phyloP scores from a whole-genome alignment of 352 stramenopile species.

The Globisporangium cystogenes region DNA sequence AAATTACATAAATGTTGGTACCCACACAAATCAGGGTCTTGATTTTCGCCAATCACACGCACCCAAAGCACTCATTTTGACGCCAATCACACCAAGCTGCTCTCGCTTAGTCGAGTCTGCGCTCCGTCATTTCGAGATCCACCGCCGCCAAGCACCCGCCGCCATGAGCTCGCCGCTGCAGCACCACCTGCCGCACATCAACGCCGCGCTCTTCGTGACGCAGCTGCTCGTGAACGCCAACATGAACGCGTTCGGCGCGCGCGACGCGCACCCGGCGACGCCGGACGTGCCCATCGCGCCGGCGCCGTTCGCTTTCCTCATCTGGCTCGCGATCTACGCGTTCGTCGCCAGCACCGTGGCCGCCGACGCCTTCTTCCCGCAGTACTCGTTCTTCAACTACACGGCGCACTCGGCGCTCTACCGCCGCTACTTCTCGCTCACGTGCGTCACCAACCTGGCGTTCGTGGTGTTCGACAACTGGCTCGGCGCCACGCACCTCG shows the following conservation, averaged over 20 bases:
- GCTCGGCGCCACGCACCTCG: conserved; percentile 16
- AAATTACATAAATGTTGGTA: no score
- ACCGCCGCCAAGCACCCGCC: not conserved
- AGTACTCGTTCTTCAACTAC: conserved; percentile 52
- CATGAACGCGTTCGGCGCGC: conserved; percentile 9
- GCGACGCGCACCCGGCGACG: conserved; percentile 1
- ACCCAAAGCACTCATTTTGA: no score
- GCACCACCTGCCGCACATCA: conserved; percentile 16
- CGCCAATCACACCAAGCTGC: no score
- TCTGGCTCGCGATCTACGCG: conserved; percentile 53
- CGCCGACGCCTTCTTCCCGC: conserved; percentile 47
- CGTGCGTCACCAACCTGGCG: conserved; percentile 42
- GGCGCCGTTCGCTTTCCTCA: conserved; percentile 36
- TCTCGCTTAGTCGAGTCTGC: no score
- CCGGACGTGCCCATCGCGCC: conserved; percentile 34
- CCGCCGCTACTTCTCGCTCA: conserved; percentile 46
- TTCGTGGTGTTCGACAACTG: conserved; percentile 36
- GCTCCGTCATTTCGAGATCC: no score
- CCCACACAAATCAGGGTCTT: no score
- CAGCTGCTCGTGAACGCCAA: conserved; percentile 13
- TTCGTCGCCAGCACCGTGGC: conserved; percentile 36
- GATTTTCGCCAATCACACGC: no score
- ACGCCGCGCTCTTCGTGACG: conserved; percentile 8
- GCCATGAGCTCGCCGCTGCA: conserved; percentile 12
- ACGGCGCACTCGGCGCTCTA: conserved; percentile 38